Base-by-base conservation (phyloP, 1,284 basidiomycete species). In the Ceratobasidium sp. region DNA sequence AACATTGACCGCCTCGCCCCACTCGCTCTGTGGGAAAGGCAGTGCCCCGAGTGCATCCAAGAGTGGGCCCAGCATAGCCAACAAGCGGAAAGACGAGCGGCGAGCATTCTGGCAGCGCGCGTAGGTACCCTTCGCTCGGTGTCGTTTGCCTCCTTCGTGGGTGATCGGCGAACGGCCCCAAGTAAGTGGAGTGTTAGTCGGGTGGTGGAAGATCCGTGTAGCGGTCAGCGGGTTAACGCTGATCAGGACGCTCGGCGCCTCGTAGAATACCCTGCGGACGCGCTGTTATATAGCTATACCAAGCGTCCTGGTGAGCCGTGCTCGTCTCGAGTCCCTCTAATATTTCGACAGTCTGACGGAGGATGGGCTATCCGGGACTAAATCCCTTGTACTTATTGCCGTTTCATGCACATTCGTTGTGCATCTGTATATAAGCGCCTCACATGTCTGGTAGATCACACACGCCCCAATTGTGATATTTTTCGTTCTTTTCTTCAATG, bases 121-220 rank as follows among this genome's bases (percentile, higher is more conserved):
- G 13, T 64, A 28, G 17, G 28, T 5, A n/a, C 35, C 26, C 42
- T 45, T 58, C 33, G n/a, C 67, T 56, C 17, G 20, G 47, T 71
- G 1, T 71, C 67, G 3, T 71, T 71, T 42, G 67, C 51, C 20
- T 39, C 51, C 20, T 71, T 71, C 28, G 37, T 71, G 7, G n/a
- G 23, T 35, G 67, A 71, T 5, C 2, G 39, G 31, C 53, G 67
- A 28, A 71, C 35, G 3, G 17, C 28, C 4, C 54, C 53, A 2
- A 71, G 67, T 54, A 8, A 35, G 20, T 71, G 67, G 67, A 13
- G 1, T 5, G 35, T 71, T 37, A 28, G 67, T 13, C 51, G 67
- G 20, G 31, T 58, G 4, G 45, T 47, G 3, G 45, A 47, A 20
- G 7, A 47, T 47, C 10, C 17, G 17, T 47, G 8, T 3, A 47